These are phyloP conservation scores for Endogone sp. DNA, from an alignment of 192 early-diverging fungal species.

Conservation along the genomic window DNA sequence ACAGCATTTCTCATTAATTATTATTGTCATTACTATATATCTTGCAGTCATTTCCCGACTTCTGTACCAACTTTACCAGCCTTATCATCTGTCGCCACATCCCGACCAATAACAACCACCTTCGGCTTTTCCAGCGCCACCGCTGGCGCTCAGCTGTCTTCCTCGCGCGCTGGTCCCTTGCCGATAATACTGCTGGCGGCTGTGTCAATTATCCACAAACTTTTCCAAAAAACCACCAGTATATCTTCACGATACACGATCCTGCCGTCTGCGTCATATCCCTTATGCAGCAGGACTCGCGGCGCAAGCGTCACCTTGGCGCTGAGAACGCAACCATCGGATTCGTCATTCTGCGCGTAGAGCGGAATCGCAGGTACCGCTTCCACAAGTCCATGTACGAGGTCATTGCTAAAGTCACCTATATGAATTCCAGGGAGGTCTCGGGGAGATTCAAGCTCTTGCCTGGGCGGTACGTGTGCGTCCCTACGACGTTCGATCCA, in stretches of 20 bases:
- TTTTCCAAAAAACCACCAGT: conserved; percentile 42
- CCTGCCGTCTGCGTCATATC: conserved; percentile 25
- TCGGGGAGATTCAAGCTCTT: conserved; percentile 16
- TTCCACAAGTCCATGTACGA: conserved; percentile 35
- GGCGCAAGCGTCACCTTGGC: neutral
- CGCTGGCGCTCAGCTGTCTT: conserved; percentile 30
- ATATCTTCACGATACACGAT: conserved; percentile 11
- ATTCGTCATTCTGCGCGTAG: conserved; percentile 30
- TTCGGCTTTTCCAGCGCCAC: conserved; percentile 10
- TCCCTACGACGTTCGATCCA: conserved; percentile 34
- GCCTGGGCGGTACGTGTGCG: conserved; percentile 31
- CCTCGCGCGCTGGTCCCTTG: conserved; percentile 33
- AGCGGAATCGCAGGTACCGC: conserved; percentile 39
- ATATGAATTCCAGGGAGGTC: conserved; percentile 38
- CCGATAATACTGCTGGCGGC: conserved; percentile 31
- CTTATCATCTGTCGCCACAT: conserved; percentile 39
- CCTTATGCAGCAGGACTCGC: conserved; percentile 38
- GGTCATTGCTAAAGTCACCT: conserved; percentile 29
- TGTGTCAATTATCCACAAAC: conserved; percentile 33
- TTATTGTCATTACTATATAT: neutral
- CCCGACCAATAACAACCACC: conserved; percentile 6
- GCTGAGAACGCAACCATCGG: conserved; percentile 28
- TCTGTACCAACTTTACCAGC: conserved; percentile 33
- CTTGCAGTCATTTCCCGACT: conserved; percentile 27
- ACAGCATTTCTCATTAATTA: conserved; percentile 12